Evolutionary conservation across 768 basidiomycete species (phyloP).

Genomic region (Mrakia frigida): DNA sequence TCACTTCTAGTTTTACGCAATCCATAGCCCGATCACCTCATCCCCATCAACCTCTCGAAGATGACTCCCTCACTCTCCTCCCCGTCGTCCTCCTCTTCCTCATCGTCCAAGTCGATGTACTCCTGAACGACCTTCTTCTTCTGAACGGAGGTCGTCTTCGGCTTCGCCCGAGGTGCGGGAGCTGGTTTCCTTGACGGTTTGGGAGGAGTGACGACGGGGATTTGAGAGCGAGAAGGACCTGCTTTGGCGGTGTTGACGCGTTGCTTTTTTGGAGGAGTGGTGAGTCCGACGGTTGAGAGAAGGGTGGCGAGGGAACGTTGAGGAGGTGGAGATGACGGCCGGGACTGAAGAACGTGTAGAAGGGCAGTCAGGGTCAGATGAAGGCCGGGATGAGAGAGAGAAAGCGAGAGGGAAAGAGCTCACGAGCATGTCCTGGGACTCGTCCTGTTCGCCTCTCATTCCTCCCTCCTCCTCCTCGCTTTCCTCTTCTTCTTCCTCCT

Average conservation of each 20-base stretch:
- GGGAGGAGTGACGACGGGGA: background rate
- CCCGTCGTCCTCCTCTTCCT: background rate
- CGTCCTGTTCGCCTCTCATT: background rate
- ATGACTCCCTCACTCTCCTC: background rate
- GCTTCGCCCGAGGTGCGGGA: background rate
- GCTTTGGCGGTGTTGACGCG: background rate
- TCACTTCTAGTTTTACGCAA: background rate
- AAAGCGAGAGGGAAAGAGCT: background rate
- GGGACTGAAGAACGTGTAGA: background rate
- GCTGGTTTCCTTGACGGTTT: background rate
- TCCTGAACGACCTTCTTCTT: background rate
- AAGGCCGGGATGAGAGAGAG: background rate
- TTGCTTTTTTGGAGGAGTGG: conserved; percentile 1
- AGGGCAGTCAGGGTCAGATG: background rate
- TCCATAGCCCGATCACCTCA: background rate
- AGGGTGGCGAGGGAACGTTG: background rate
- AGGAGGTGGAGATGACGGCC: background rate
- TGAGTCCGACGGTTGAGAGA: conserved; percentile 6
- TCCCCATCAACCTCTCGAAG: conserved; percentile 3
- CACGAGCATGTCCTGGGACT: background rate
- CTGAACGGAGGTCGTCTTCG: background rate
- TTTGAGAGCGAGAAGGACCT: background rate
- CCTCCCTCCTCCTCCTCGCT: conserved; percentile 7
- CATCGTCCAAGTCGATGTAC: background rate
- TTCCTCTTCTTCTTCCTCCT: background rate